Evolutionary conservation across 495 filamentous ascomycete genomes (phyloP), one percentile per base, ranked within the genome.

Genomic region (Aspergillus nanangensis): DNA sequence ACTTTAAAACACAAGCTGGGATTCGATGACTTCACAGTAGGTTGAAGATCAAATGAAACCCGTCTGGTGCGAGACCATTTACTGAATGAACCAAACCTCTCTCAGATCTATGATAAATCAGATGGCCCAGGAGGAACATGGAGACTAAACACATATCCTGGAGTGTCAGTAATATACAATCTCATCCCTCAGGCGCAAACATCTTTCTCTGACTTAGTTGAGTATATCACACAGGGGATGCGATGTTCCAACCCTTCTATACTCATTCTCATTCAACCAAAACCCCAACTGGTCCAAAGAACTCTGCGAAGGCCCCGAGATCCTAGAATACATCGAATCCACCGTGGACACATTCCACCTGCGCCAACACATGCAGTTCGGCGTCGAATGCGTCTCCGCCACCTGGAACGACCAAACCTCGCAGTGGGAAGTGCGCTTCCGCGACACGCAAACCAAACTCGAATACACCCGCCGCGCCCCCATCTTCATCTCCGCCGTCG

Each of bases 91-190:
- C 14, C 38, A 24, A 38, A 17, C 5, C 18, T 17, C 5, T 1
- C 7, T 1, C 44, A 70, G 19, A 66, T 84, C 38, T 82, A 83
- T 57, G 80, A 83, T 4, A 61, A 71, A 25, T 62, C 77, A 25
- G 48, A 71, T 35, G 71, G 68, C n/a, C 63, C 77, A 27, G 81
- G 81, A 36, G 81, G 81, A n/a, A 82, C 80, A 20, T 84, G 81
- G 81, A 66, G 67, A 57, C 66, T 69, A 25, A 83, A 83, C 57
- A 58, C 67, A 22, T 84, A 83, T 57, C 81, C 80, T 3, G 81
- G 78, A 31, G 63, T 71, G 58, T 61, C 48, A 15, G 55, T 31
- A 31, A n/a, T n/a, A n/a, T n/a, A n/a, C n/a, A n/a, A n/a, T n/a
- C n/a, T n/a, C n/a, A n/a, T n/a, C 27, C 27, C 27, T 31, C 8